These are phyloP conservation scores for Clonostachys solani DNA, from an alignment of 2,329 filamentous ascomycete genomes.

Conservation along the genomic window DNA sequence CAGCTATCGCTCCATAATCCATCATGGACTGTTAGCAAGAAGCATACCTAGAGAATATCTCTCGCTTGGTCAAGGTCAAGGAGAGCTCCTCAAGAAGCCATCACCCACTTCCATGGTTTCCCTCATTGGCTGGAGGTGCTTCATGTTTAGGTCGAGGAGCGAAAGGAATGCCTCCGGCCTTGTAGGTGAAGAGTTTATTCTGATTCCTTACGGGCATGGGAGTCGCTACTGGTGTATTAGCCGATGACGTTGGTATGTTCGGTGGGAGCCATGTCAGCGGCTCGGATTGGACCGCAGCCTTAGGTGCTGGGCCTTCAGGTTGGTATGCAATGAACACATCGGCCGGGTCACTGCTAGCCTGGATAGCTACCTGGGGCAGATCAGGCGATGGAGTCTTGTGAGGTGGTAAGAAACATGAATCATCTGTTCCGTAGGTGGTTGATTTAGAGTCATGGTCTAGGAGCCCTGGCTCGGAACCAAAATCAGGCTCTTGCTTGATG, in stretches of 20 bases:
- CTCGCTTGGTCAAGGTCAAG: too few species aligned
- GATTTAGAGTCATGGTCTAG: neutral
- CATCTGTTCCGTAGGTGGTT: neutral
- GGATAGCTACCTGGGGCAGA: conserved; percentile 16
- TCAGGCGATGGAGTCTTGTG: conserved; percentile 3
- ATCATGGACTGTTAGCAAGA: too few species aligned
- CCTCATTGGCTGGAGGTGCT: neutral
- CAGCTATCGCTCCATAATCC: too few species aligned
- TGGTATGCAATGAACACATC: conserved; percentile 51
- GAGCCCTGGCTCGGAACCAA: neutral
- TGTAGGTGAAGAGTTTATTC: conserved; percentile 27
- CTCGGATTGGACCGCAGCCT: conserved; percentile 29
- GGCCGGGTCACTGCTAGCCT: conserved; percentile 12
- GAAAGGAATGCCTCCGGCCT: conserved; percentile 45
- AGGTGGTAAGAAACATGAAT: neutral
- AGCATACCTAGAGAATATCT: too few species aligned
- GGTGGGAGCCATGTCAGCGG: conserved; percentile 48
- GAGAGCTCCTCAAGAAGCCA: too few species aligned
- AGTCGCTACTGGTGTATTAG: conserved; percentile 21
- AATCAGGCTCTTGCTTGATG: neutral
- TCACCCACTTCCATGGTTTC: too few species aligned
- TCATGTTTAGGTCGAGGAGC: conserved; percentile 19
- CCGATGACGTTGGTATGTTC: conserved; percentile 30
- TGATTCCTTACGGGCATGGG: conserved; percentile 28
- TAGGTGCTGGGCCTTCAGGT: conserved; percentile 41